Evolutionary conservation across 306 rosid species (phyloP), one percentile per base, ranked within the genome.

Genomic region (Gastrolobium villosum): DNA sequence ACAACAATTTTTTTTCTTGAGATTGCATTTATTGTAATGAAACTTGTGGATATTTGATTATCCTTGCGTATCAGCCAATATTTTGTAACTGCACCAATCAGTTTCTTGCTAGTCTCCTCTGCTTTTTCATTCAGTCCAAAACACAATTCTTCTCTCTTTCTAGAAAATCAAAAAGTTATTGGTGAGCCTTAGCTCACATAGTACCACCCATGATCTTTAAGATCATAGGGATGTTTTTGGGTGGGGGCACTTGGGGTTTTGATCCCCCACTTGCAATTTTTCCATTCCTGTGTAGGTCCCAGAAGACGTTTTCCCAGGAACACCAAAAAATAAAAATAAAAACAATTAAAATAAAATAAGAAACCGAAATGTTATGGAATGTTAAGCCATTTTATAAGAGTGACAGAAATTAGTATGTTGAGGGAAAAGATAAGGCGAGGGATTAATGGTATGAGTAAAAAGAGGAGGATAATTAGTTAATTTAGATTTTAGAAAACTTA

Each of bases 381-480:
- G 31, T n/a, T n/a, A n/a, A n/a, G n/a, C n/a, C n/a, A n/a, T n/a
- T n/a, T n/a, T n/a, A n/a, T 69, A 2, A 66, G 44, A 60, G 66
- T 14, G 36, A 70, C 14, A 2, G 65, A 71, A 68, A 54, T 26
- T 26, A 26, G 39, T 2, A 6, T 20, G 63, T 45, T 70, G 64
- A 52, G 40, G 36, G 37, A 35, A 32, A 50, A 52, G 8, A 32
- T 34, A 30, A 76, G 54, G 49, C 4, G 14, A 65, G 41, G 5
- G 40, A 66, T 77, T 9, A 15, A 55, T 66, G 37, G n/a, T 52
- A 30, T 15, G 4, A 43, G 14, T 77, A 67, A 59, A 78, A 57
- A 55, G 30, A 36, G 45, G 82, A 44, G 28, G 49, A 72, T 55
- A 40, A n/a, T n/a, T n/a, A n/a, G n/a, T n/a, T n/a, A n/a, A n/a